Conservation (phyloP, 768 basidiomycete species). For the Pleurotus giganteus region DNA sequence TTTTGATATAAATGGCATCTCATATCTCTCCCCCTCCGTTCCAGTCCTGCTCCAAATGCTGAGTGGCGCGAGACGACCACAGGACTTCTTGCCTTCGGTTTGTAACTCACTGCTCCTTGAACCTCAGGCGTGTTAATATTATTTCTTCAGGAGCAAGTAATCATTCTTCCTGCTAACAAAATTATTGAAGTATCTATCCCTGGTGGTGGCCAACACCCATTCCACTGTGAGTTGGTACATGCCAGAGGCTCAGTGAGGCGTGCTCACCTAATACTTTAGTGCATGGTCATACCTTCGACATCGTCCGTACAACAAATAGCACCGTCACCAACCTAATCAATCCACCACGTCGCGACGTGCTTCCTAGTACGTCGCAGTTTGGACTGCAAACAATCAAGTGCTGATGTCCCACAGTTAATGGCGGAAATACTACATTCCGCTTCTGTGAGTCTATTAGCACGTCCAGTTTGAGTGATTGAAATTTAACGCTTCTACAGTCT, state of each 20-base stretch:
- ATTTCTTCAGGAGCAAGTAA: conserved; percentile 14
- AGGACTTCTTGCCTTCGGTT: conserved; percentile 43
- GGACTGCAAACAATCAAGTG: too few species aligned
- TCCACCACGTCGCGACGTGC: conserved; percentile 24
- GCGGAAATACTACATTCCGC: conserved; percentile 34
- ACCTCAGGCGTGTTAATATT: neutral
- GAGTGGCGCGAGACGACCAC: conserved; percentile 41
- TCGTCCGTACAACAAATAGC: conserved; percentile 23
- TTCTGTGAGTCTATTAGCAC: conserved; percentile 22
- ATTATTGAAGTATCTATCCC: conserved; percentile 46
- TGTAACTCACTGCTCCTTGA: neutral
- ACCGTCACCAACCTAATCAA: conserved; percentile 26
- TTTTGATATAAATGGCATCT: conserved; percentile 29
- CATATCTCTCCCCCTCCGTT: conserved; percentile 37
- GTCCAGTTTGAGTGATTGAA: neutral
- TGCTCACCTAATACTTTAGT: conserved; percentile 18
- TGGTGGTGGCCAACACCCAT: conserved; percentile 35
- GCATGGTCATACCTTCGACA: conserved; percentile 30
- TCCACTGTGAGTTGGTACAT: conserved; percentile 23
- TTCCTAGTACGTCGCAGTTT: conserved; percentile 24
- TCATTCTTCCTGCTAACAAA: conserved; percentile 39
- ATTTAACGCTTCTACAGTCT: conserved; percentile 12
- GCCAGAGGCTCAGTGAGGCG: neutral
- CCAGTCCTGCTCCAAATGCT: conserved; percentile 55
- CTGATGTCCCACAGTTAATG: conserved; percentile 30